Evolutionary conservation across 108 stramenopile genomes (phyloP).

Genomic region (Cylindrotheca closterium): DNA sequence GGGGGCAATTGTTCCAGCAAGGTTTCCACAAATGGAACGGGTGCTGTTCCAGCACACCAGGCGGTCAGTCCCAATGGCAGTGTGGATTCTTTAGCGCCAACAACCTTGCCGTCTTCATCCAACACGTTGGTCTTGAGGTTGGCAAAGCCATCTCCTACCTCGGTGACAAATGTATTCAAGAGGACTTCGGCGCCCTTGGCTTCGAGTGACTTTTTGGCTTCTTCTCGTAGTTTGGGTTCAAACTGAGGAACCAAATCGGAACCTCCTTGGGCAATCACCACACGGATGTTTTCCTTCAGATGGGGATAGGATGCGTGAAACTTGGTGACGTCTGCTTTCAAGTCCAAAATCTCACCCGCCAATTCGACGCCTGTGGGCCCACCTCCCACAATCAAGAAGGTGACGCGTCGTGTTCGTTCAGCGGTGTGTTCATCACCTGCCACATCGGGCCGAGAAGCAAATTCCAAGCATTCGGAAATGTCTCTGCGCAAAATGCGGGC

Average conservation of each 20-base stretch:
- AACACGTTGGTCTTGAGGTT: conserved; percentile 27
- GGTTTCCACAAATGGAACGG: conserved; percentile 54
- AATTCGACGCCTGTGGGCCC: conserved; percentile 79
- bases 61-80: conserved; percentile 50
- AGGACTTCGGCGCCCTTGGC: conserved; percentile 54
- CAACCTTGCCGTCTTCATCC: conserved; percentile 34
- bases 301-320: conserved; percentile 46
- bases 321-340: conserved; percentile 42
- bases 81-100: conserved; percentile 26
- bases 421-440: conserved; percentile 11
- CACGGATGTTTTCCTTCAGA: conserved; percentile 41
- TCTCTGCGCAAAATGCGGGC: conserved; percentile 41
- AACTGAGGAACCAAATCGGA: conserved; percentile 57
- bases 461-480: conserved; percentile 56
- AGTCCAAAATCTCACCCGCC: conserved; percentile 68
- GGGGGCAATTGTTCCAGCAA: conserved; percentile 49
- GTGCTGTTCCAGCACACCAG: conserved; percentile 68
- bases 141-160: conserved; percentile 46
- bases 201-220: conserved; percentile 41
- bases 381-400: conserved; percentile 65
- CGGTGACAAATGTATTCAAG: conserved; percentile 50
- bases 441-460: conserved; percentile 54
- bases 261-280: conserved; percentile 60
- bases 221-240: conserved; percentile 42
- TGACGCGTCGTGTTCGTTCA: conserved; percentile 41